These are phyloP conservation scores for Rhodotorula toruloides DNA, from an alignment of 768 basidiomycete species.

Conservation along the genomic window DNA sequence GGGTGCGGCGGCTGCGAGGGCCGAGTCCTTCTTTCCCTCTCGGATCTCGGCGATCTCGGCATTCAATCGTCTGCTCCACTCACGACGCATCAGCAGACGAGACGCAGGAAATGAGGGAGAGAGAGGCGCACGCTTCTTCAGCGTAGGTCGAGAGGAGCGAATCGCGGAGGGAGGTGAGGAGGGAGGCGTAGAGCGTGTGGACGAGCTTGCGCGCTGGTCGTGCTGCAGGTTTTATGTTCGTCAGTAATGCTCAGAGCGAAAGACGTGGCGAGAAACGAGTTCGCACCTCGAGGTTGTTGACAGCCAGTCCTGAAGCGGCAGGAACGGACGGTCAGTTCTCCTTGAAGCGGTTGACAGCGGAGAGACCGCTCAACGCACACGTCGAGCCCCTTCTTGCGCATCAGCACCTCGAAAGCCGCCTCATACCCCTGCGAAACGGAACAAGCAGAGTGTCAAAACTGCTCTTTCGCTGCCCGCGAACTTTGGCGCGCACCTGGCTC, in stretches of 20 bases:
- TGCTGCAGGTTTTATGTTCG: constrained; percentile 5
- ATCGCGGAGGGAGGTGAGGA: not conserved
- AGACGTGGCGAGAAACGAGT: not conserved
- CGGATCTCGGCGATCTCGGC: constrained; percentile 1
- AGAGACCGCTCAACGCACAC: constrained; percentile 3
- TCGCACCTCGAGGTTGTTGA: constrained; percentile 17
- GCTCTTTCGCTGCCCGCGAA: too few species aligned
- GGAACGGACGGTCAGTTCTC: not conserved
- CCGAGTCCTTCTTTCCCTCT: not conserved
- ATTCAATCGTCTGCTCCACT: not conserved
- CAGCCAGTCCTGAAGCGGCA: constrained; percentile 1
- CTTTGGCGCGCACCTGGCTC: not conserved
- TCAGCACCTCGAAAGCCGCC: constrained; percentile 12
- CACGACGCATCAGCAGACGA: not conserved
- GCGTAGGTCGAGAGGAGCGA: constrained; percentile 3
- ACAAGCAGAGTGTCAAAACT: not conserved
- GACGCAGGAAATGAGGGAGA: too few species aligned
- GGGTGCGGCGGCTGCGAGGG: not conserved
- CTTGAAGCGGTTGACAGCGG: too few species aligned
- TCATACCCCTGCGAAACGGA: constrained; percentile 5
- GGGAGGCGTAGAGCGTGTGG: constrained; percentile 23
- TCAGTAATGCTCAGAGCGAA: too few species aligned
- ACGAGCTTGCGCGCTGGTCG: constrained; percentile 26
- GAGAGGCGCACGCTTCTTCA: constrained; percentile 12
- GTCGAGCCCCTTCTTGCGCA: constrained; percentile 18